Conservation (phyloP, 176 grass and related monocot species). For the Zea mays region Zm-B73-REFERENCE-NAM-5.0 NC_050099.1:160539001-160539500, state of each 20-base stretch:
- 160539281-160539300: not conserved
- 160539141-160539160: not conserved
- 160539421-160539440: not conserved
- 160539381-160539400: conserved; percentile 1
- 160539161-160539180: not conserved
- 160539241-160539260: not conserved
- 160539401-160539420: not conserved
- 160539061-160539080: conserved; percentile 75
- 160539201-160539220: not conserved
- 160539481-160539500: not conserved
- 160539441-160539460: conserved; percentile 16
- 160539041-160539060: conserved; percentile 89
- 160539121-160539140: conserved; percentile 9
- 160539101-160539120: not conserved
- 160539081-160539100: conserved; percentile 40
- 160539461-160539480: not conserved
- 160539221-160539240: not conserved
- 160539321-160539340: not conserved
- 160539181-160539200: not conserved
- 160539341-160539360: not conserved
- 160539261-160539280: not conserved
- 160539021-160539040: conserved; percentile 91
- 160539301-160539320: conserved; percentile 4
- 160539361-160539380: conserved; percentile 4
- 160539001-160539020: conserved; percentile 84